phyloP scores from a whole-genome alignment of 352 stramenopile genomes.

The Thalassiosira sp. region DNA sequence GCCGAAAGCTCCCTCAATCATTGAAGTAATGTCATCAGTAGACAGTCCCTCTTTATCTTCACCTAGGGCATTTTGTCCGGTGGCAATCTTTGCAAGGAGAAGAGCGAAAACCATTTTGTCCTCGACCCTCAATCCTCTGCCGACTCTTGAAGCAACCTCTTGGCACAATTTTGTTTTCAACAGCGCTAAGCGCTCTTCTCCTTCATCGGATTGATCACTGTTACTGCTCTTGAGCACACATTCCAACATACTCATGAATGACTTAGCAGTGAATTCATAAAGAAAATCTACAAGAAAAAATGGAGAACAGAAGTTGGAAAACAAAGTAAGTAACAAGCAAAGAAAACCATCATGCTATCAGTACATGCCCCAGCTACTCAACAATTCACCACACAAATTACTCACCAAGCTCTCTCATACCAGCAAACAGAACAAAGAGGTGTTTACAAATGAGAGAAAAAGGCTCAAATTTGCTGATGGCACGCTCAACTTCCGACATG shows the following conservation, averaged over 20 bases:
- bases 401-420: constrained; percentile 92
- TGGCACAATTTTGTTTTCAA: constrained; percentile 87
- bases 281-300: no score
- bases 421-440: constrained; percentile 85
- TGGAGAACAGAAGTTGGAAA: no score
- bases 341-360: no score
- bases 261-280: constrained; percentile 98
- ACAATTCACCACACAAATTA: no score
- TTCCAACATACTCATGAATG: constrained; percentile 95
- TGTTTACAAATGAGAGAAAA: constrained; percentile 85
- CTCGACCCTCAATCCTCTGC: constrained; percentile 91
- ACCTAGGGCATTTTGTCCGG: constrained; percentile 57
- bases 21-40: constrained; percentile 65
- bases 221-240: constrained; percentile 85
- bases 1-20: constrained; percentile 87
- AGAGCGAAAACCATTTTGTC: constrained; percentile 99
- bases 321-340: no score
- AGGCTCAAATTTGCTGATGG: constrained; percentile 93
- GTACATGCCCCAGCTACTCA: no score
- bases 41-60: constrained; percentile 77
- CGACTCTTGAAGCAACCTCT: constrained; percentile 91
- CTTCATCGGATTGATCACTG: constrained; percentile 32
- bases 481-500: constrained; percentile 88
- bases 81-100: constrained; percentile 87
- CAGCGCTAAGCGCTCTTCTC: constrained; percentile 50